phyloP scores from a whole-genome alignment of 306 rosid species.

The Prunus campanulata region DNA sequence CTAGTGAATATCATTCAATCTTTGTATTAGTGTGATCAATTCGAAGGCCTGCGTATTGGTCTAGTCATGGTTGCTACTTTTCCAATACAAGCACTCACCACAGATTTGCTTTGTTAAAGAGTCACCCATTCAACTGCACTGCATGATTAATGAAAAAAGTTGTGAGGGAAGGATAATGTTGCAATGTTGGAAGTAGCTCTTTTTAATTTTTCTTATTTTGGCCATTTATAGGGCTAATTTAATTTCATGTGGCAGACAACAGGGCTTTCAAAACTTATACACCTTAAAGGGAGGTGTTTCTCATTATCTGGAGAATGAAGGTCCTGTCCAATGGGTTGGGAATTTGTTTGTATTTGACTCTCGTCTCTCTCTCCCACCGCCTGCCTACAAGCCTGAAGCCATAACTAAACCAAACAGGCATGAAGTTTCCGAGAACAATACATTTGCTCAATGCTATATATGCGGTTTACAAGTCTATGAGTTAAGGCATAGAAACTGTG shows the following conservation, averaged over 20 bases:
- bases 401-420: slow-evolving; percentile 28
- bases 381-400: slow-evolving; percentile 47
- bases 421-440: slow-evolving; percentile 34
- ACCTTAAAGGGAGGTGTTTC: slow-evolving; percentile 87
- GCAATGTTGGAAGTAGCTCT: background rate
- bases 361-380: slow-evolving; percentile 81
- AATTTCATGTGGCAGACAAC: slow-evolving; percentile 49
- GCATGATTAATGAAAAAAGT: background rate
- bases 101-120: background rate
- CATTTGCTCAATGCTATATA: slow-evolving; percentile 71
- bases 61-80: too few relatives aligned
- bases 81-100: background rate
- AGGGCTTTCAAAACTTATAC: slow-evolving; percentile 76
- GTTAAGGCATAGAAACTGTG: slow-evolving; percentile 87
- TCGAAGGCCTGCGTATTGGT: too few relatives aligned
- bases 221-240: background rate
- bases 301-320: slow-evolving; percentile 73
- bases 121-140: background rate
- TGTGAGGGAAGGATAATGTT: background rate
- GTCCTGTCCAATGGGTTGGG: slow-evolving; percentile 78
- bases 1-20: background rate
- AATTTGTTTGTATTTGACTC: slow-evolving; percentile 92
- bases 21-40: background rate
- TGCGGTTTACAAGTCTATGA: slow-evolving; percentile 61
- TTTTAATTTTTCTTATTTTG: background rate